Evolutionary conservation across 1,284 basidiomycete species (phyloP).

Genomic region (Mrakiaceae sp.): DNA sequence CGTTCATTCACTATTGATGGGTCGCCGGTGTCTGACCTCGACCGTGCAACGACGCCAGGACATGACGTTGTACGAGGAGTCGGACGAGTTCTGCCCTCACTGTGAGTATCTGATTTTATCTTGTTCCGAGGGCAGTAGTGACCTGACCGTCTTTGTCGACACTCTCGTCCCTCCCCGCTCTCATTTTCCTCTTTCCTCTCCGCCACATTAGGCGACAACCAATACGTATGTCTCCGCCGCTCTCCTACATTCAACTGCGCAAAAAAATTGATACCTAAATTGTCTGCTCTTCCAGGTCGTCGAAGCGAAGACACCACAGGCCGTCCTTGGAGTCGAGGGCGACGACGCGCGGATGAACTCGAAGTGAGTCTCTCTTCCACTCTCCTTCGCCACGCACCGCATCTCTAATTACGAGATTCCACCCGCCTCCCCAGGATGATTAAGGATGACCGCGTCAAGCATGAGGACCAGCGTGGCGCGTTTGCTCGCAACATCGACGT

Average conservation of each 20-base stretch:
- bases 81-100: constrained; percentile 95
- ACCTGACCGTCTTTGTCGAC: background rate
- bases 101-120: constrained; percentile 78
- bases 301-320: constrained; percentile 82
- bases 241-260: background rate
- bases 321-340: constrained; percentile 73
- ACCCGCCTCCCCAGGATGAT: constrained; percentile 43
- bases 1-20: no score
- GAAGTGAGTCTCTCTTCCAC: constrained; percentile 43
- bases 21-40: no score
- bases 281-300: constrained; percentile 52
- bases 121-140: no score
- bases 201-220: constrained; percentile 9
- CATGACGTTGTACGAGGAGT: constrained; percentile 79
- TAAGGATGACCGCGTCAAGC: constrained; percentile 54
- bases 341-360: constrained; percentile 81
- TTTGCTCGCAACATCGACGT: constrained; percentile 35
- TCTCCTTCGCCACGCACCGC: background rate
- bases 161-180: background rate
- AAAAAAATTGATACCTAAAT: background rate
- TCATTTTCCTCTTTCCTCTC: background rate
- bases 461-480: constrained; percentile 43
- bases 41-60: constrained; percentile 37
- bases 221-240: constrained; percentile 8
- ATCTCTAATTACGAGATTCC: background rate